Base-by-base conservation (phyloP, 2,329 filamentous ascomycete species). In the Exophiala aquamarina region DNA sequence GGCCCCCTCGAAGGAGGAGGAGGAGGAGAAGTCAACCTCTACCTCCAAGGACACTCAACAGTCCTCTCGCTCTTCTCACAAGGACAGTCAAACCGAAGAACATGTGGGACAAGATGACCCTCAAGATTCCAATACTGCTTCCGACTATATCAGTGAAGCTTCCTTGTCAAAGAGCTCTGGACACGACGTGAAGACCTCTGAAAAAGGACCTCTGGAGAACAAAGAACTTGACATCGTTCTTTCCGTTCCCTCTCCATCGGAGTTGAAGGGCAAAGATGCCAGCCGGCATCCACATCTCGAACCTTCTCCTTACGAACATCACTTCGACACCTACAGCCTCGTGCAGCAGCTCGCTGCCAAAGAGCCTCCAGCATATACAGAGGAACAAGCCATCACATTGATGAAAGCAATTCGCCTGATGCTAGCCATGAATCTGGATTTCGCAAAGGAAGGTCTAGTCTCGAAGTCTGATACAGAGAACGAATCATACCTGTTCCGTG, bases 381-480 rank as follows among this genome's bases (percentile, higher is more conserved):
- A 80, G 35, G 77, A 76, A 0, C 92, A 96, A 67, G 83, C 89
- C 19, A 82, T 90, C 41, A 89, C 84, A 4, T 76, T 89, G 41
- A 98, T 98, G 93, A 97, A 97, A 72, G 89, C 86, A 4, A 83
- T 97, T 46, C 83, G 92, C 17, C 77, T 77, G 3, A 76, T 94
- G 40, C 71, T 98, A 11, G 83, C 85, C 8, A 74, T 83, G 15
- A 94, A 97, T 63, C 76, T 97, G 48, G 83, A 89, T 47, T 74
- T 90, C 11, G 93, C 93, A 37, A 86, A 87, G 62, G 77, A 83
- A 38, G 87, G 83, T 2, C 74, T 97, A 7, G 87, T 96, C 9
- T 89, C 85, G 66, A 96, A 95, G 68, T 89, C 85, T 35, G 89
- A 95, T 61, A 87, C 95, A 29, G 92, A 97, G 64, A 98, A 97